Conservation (phyloP, 345 rosid genomes). For the Eucalyptus globulus region DNA sequence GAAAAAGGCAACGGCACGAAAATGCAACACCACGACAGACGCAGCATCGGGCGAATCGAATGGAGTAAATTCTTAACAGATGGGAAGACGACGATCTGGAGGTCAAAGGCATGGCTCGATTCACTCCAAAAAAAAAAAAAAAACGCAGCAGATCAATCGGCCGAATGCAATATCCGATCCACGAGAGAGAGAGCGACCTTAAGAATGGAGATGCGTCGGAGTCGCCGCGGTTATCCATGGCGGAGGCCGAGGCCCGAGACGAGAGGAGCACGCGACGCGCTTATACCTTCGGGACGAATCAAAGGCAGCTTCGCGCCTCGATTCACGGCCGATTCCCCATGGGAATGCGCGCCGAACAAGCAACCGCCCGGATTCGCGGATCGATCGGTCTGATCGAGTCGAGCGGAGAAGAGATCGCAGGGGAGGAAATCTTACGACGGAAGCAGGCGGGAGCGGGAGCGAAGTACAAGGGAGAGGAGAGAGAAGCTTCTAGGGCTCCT, state of each 20-base stretch:
- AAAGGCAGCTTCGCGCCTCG: background rate
- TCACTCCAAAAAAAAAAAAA: background rate
- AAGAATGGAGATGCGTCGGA: conserved; percentile 6
- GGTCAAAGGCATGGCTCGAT: background rate
- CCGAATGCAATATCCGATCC: background rate
- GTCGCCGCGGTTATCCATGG: conserved; percentile 19
- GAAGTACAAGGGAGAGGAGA: too few relatives aligned
- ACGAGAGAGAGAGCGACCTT: conserved; percentile 4
- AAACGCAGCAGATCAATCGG: background rate
- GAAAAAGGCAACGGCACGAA: background rate
- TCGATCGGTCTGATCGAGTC: background rate
- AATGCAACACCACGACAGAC: background rate
- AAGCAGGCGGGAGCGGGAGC: background rate
- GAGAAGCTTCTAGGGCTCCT: background rate
- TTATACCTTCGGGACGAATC: background rate
- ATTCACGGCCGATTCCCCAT: background rate
- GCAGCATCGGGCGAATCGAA: background rate
- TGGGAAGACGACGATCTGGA: background rate
- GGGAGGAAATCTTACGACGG: background rate
- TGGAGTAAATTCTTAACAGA: background rate
- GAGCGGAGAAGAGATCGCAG: background rate
- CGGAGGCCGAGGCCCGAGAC: background rate
- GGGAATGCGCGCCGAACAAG: background rate
- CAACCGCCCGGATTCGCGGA: background rate
- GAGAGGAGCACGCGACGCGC: background rate